Percentiles rank a stretch among this genome's conserved stretches.
Conservation (phyloP, 805 yeast genomes). For the Candida pini region DNA sequence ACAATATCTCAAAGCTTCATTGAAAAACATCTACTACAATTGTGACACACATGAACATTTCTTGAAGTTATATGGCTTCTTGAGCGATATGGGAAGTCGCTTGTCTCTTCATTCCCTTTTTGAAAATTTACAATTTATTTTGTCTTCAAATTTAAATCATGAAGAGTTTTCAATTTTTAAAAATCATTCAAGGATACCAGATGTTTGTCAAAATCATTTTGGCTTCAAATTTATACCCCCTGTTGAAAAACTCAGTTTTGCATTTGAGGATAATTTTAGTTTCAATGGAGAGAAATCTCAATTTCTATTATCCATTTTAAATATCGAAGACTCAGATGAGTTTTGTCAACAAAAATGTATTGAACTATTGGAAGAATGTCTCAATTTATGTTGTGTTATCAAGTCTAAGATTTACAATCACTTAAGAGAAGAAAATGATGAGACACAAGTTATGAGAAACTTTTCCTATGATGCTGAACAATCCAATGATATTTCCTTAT, state of each 20-base stretch:
- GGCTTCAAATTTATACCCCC: constrained; percentile 27
- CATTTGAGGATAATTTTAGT: constrained; percentile 19
- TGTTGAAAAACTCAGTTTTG: constrained; percentile 21
- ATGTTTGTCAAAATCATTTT: constrained; percentile 11
- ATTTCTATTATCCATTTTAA: constrained; percentile 7
- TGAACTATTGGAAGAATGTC: constrained; percentile 21
- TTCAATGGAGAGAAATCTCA: constrained; percentile 8
- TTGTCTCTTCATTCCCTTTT: constrained; percentile 30
- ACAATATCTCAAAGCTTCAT: constrained; percentile 14
- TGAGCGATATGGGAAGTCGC: constrained; percentile 30
- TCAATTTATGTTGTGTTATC: constrained; percentile 30
- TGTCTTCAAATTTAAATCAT: constrained; percentile 15
- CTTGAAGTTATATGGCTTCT: constrained; percentile 13
- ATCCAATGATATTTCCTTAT: constrained; percentile 8
- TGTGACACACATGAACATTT: constrained; percentile 16
- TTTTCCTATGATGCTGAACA: constrained; percentile 14
- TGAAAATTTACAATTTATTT: constrained; percentile 21
- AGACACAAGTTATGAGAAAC: constrained; percentile 13
- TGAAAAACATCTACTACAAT: constrained; percentile 15
- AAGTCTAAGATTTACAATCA: constrained; percentile 25
- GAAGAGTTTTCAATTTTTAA: constrained; percentile 5
- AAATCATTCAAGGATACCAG: constrained; percentile 9
- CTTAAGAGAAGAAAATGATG: constrained; percentile 15
- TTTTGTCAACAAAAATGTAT: constrained; percentile 6
- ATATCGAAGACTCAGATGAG: constrained; percentile 11